Base-by-base conservation (phyloP, 192 early-diverging fungal genomes). In the Chytriomyces hyalinus region DNA sequence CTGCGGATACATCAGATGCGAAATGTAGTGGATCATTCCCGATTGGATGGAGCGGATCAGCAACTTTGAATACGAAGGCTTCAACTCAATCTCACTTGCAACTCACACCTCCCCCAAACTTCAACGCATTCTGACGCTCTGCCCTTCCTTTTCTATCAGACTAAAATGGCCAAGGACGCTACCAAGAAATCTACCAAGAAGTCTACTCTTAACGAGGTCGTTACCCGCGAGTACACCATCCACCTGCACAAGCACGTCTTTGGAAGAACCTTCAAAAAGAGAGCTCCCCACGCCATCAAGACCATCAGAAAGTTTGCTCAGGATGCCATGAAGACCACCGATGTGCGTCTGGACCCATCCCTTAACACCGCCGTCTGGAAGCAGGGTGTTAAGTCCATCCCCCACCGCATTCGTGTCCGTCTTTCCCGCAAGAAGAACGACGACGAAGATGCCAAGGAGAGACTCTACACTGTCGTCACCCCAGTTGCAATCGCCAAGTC, bases 171-270 rank as follows among this genome's bases (percentile, higher is more conserved):
- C 65, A 68, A 68, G 76, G 60, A 66, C 36, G 67, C 65, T 61
- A 77, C 72, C 57, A 66, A 79, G 61, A 83, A 80, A 44, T 50
- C 67, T 50, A 73, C 78, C 77, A 86, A 81, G 76, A 86, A 86
- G 80, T 77, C 73, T 67, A 78, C 86, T 63, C 78, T 87, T 57
- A 85, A 85, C 82, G 86, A 87, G 80, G 96, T 96, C 80, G 93
- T 98, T 80, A 96, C 96, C 80, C 92, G 96, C 82, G 97, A 99
- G 81, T 97, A 96, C 93, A 99, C 97, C 83, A 99, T 99, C 87
- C 94, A 99, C 93, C 87, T 99, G 80, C 96, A 97, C 94, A 96
- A 96, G 90, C 88, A 89, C 75, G 93, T 99, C 78, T 86, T 88
- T 74, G 92, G 91, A 79, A 92, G 90, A 64, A 87, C 91, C 81